A percentile compares a stretch with the other conserved stretches of the same genome.
Evolutionary conservation across 2,329 filamentous ascomycete species (phyloP).

Genomic region (Ceratocystis albifundus): DNA sequence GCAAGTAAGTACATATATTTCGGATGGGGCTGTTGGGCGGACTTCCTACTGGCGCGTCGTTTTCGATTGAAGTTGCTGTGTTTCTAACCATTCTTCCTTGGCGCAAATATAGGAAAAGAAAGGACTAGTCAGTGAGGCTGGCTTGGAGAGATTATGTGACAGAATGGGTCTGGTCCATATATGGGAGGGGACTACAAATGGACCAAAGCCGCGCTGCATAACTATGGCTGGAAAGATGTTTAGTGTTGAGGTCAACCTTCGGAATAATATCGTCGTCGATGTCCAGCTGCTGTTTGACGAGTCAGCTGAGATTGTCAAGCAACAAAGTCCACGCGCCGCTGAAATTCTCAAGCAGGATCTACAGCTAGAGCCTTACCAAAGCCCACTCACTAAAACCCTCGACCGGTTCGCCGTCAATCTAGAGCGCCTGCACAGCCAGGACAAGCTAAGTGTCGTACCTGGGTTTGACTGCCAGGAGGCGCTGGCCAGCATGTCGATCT

Average conservation of each 20-base stretch:
- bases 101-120: conserved; percentile 33
- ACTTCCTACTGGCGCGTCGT: not conserved
- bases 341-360: conserved; percentile 56
- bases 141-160: conserved; percentile 58
- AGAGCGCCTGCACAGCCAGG: conserved; percentile 54
- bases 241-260: conserved; percentile 49
- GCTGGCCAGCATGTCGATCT: conserved; percentile 59
- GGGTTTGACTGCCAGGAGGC: conserved; percentile 68
- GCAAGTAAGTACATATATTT: conserved; percentile 32
- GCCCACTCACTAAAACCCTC: conserved; percentile 57
- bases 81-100: conserved; percentile 21
- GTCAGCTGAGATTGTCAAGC: conserved; percentile 45
- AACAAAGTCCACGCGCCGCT: conserved; percentile 49
- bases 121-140: conserved; percentile 60
- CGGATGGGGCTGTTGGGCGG: not conserved
- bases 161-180: conserved; percentile 54
- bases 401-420: conserved; percentile 62
- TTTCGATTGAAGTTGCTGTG: not conserved
- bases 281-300: conserved; percentile 54
- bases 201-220: conserved; percentile 38
- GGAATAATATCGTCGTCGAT: conserved; percentile 49
- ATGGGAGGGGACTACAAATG: conserved; percentile 44
- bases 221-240: conserved; percentile 52
- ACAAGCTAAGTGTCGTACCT: conserved; percentile 57
- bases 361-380: conserved; percentile 46